phyloP scores from a whole-genome alignment of 164 flowering plant genomes.

The Stephania cephalantha region DNA sequence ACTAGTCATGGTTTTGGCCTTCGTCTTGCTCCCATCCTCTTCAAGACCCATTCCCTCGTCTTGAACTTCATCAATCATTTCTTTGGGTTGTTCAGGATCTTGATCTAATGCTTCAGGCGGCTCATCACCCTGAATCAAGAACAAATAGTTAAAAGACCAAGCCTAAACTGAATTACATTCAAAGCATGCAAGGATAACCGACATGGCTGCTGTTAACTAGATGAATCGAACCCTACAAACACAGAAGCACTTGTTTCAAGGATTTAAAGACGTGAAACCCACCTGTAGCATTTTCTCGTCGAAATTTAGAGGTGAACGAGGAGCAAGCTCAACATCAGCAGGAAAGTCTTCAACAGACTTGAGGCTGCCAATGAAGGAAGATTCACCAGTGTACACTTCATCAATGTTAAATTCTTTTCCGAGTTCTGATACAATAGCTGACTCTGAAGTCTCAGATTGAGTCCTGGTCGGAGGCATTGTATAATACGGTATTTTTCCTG shows the following conservation, averaged over 20 bases:
- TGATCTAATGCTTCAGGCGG: conserved; percentile 19
- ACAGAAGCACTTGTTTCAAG: neutral
- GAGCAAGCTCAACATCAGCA: conserved; percentile 72
- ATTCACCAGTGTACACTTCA: conserved; percentile 65
- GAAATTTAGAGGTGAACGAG: conserved; percentile 57
- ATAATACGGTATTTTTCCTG: conserved; percentile 91
- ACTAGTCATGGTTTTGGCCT: conserved; percentile 24
- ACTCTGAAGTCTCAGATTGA: conserved; percentile 53
- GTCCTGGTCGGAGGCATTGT: conserved; percentile 84
- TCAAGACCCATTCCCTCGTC: conserved; percentile 47
- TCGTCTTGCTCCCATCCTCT: conserved; percentile 31
- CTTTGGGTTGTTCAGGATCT: conserved; percentile 14
- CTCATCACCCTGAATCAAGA: conserved; percentile 30
- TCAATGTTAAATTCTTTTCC: conserved; percentile 85
- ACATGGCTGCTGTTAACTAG: neutral
- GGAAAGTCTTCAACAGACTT: conserved; percentile 54
- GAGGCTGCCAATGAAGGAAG: conserved; percentile 89
- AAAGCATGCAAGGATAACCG: too few relatives aligned
- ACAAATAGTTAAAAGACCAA: neutral
- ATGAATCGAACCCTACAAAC: neutral
- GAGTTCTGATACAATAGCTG: conserved; percentile 63
- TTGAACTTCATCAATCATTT: conserved; percentile 21
- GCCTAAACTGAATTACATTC: neutral
- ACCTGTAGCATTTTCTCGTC: conserved; percentile 78
- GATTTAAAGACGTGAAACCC: conserved; percentile 16